Evolutionary conservation across 805 yeast species (phyloP), one percentile per base, ranked within the genome.

Genomic region (Cyberlindnera maclurae): DNA sequence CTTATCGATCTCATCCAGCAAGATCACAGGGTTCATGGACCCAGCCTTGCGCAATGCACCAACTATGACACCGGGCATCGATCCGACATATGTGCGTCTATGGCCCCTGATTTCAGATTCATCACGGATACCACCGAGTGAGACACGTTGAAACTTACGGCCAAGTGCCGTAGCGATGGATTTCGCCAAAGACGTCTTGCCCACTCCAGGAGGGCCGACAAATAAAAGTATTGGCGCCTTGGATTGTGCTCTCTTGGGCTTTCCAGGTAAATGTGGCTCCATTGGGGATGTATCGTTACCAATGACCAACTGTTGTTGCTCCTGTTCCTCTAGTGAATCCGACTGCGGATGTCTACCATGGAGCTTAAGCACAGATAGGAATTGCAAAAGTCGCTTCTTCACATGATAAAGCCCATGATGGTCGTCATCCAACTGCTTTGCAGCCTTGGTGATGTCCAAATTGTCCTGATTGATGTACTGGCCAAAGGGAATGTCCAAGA

Each of bases 161-260:
- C 83, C 80, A 40, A 87, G 61, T 5, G 90, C 76, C 10, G 68
- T 62, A 1, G 96, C 95, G 34, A 87, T 75, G 0, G 94, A 82
- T 52, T 78, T 77, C 4, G 95, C 95, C 40, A 87, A 65, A 1
- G 93, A 81, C 0, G 96, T 87, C 58, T 87, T 87, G 22, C 96
- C 96, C 12, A 86, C 93, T 28, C 96, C 96, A 0, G 96, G 96
- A 10, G 96, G 96, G 1, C 96, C 96, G 5, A 85, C 86, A 41
- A 87, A 69, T 59, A 87, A 67, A 31, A 87, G 59, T 32, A 87
- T 86, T 6, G 96, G 96, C 1, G 94, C 74, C 52, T 65, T 69
- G 3, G 59, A 43, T 24, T 17, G 39, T 36, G 33, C 37, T 38
- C 26, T 33, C 36, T 39, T 38, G 5, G 29, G 27, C 15, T 37